Evolutionary conservation across 2,329 filamentous ascomycete species (phyloP).

Genomic region (Biscogniauxia mediterranea): DNA sequence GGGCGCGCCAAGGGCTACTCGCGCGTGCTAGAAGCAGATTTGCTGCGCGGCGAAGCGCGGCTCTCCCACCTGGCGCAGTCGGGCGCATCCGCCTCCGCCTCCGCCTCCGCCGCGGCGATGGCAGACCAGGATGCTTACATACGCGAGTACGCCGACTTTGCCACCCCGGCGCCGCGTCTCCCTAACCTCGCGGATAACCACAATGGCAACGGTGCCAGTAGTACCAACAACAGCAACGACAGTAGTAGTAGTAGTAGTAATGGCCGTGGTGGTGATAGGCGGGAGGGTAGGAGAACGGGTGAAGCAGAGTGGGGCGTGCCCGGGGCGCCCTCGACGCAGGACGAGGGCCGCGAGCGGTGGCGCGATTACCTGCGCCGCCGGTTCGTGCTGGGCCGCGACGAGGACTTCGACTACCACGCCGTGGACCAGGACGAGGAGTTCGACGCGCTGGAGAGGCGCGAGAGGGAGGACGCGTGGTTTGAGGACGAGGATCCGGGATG

Average conservation of each 20-base stretch:
- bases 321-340: conserved; percentile 45
- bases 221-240: neutral
- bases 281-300: neutral
- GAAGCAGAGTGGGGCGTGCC: conserved; percentile 8
- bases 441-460: conserved; percentile 60
- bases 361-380: conserved; percentile 67
- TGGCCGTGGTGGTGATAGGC: no score
- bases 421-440: conserved; percentile 73
- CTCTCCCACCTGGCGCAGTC: conserved; percentile 52
- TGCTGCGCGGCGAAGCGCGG: conserved; percentile 74
- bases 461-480: conserved; percentile 74
- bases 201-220: no score
- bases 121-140: conserved; percentile 21
- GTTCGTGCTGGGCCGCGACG: conserved; percentile 72
- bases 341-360: conserved; percentile 70
- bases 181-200: no score
- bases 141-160: conserved; percentile 20
- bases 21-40: conserved; percentile 73
- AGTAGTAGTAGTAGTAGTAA: conserved; percentile 31
- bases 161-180: no score
- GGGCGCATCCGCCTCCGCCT: conserved; percentile 17
- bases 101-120: conserved; percentile 10
- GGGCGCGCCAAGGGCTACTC: conserved; percentile 74
- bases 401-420: conserved; percentile 71
- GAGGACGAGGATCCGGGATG: conserved; percentile 74